Evolutionary conservation across 1,139 yeast species (phyloP), one percentile per base, ranked within the genome.

Genomic region (Debaryomycetaceae sp.): DNA sequence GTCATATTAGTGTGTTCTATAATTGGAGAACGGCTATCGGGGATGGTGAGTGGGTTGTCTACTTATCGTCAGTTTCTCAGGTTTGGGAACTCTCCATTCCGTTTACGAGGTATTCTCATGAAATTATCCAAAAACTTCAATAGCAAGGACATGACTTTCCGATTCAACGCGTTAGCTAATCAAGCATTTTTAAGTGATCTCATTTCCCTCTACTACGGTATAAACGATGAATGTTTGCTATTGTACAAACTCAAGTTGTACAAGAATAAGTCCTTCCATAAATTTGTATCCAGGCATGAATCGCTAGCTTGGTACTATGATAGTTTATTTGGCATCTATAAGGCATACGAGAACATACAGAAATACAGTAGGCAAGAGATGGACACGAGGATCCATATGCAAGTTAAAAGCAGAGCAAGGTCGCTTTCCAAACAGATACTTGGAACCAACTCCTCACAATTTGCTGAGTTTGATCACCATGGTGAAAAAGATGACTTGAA

Each of bases 21-120:
- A 32, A 57, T 71, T 61, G 50, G 71, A 60, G 46, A 62, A 50
- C 50, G 74, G 59, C 55, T 68, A 61, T 35, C 56, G 8, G 80
- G 77, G 3, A 58, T 80, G 43, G 75, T 78, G 8, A 59, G 59
- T 15, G 80, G 79, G 19, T 61, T 84, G 35, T 72, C 81, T 5
- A 65, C 75, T 29, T 85, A 81, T 57, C 71, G 94, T 58, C 89
- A 83, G 53, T 72, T 81, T 44, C 63, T 84, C 45, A 69, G 94
- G 51, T 83, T 83, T 48, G 92, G 92, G 33, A 79, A 81, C 40
- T 73, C 87, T 11, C 89, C 89, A 2, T 81, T 83, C 57, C 67
- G 84, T 45, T 37, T 78, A 5, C 52, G 67, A 39, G 58, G 56
- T 29, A 46, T 72, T 11, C 33, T 52, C 24, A 44, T 41, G 16